Evolutionary conservation across 164 flowering plant species (phyloP).

Genomic region (Nymphaea thermarum): DNA sequence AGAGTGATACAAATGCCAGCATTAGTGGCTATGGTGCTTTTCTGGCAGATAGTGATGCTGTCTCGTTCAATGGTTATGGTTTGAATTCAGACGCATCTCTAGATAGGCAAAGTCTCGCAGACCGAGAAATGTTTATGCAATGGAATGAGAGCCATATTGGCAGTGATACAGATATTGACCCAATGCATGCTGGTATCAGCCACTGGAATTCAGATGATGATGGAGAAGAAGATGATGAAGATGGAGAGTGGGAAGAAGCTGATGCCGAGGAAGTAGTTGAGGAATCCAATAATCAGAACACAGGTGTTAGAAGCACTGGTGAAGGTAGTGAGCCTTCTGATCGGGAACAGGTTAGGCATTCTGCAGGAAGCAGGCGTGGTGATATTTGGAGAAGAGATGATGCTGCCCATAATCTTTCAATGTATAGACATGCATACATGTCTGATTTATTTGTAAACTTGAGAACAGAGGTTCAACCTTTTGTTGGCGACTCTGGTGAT

Average conservation of each 20-base stretch:
- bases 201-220: slow-evolving; percentile 58
- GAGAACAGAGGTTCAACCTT: slow-evolving; percentile 14
- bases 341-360: slow-evolving; percentile 12
- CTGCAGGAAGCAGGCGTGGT: slow-evolving; percentile 19
- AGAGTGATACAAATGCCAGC: slow-evolving; percentile 62
- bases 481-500: slow-evolving; percentile 29
- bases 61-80: slow-evolving; percentile 56
- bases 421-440: neutral
- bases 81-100: slow-evolving; percentile 70
- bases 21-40: slow-evolving; percentile 33
- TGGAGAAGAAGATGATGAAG: slow-evolving; percentile 43
- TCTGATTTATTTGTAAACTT: neutral
- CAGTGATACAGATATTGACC: slow-evolving; percentile 83
- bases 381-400: slow-evolving; percentile 18
- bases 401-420: no score
- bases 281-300: slow-evolving; percentile 13
- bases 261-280: slow-evolving; percentile 26
- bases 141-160: slow-evolving; percentile 36
- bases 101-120: slow-evolving; percentile 41
- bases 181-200: slow-evolving; percentile 70
- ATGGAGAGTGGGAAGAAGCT: slow-evolving; percentile 36
- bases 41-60: slow-evolving; percentile 48
- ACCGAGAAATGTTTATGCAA: slow-evolving; percentile 30
- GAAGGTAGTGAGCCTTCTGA: slow-evolving; percentile 11
- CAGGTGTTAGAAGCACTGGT: slow-evolving; percentile 11